These are phyloP conservation scores for Vanilla planifolia DNA, from an alignment of 106 monocot genomes.

Conservation along the genomic window DNA sequence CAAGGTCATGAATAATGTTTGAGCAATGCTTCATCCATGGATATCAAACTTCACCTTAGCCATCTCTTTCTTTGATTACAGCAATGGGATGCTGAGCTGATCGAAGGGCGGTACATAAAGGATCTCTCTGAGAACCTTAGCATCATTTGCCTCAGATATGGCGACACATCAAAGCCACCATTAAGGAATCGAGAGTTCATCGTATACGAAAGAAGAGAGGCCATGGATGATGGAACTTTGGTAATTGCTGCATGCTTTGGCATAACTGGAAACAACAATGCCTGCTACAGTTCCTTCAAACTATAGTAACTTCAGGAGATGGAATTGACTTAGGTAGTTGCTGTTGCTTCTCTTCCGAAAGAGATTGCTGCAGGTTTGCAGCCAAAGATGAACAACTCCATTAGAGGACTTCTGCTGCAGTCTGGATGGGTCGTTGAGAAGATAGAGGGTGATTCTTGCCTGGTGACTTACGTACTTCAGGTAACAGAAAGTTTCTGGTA, in stretches of 20 bases:
- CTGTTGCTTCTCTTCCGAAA: conserved; percentile 84
- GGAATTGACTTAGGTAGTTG: too few relatives aligned
- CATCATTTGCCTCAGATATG: conserved; percentile 72
- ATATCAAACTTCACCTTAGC: too few relatives aligned
- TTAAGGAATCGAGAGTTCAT: conserved; percentile 86
- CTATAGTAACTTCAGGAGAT: too few relatives aligned
- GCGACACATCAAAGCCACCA: conserved; percentile 54
- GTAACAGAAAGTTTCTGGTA: conserved; percentile 19
- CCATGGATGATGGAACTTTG: conserved; percentile 84
- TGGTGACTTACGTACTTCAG: conserved; percentile 86
- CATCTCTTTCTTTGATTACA: conserved; percentile 14
- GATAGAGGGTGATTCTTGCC: conserved; percentile 59
- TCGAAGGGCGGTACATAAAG: conserved; percentile 75
- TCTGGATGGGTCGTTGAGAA: conserved; percentile 96
- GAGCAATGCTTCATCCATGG: too few relatives aligned
- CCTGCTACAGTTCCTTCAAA: too few relatives aligned
- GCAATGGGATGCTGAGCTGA: conserved; percentile 85
- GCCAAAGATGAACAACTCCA: conserved; percentile 50
- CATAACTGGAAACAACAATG: too few relatives aligned
- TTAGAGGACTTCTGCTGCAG: conserved; percentile 67
- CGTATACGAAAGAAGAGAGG: conserved; percentile 78
- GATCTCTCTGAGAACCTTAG: conserved; percentile 61
- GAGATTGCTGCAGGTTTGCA: conserved; percentile 79
- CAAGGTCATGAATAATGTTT: too few relatives aligned
- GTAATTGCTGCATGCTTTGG: too few relatives aligned